Conservation (phyloP, 2,329 filamentous ascomycete genomes). For the Sporothrix pallida region DNA sequence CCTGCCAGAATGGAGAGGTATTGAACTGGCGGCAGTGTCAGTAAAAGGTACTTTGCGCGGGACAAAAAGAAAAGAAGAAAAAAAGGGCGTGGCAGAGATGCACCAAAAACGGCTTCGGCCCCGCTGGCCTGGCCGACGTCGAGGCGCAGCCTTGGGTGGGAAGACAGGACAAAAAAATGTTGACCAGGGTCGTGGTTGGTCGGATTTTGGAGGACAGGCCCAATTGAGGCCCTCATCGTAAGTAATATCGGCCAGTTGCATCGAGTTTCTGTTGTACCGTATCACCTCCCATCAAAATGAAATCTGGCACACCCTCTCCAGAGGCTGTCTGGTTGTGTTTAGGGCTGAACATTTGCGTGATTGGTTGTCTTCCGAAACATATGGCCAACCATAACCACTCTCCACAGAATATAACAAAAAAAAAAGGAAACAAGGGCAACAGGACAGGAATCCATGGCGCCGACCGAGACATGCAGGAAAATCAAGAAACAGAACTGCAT, state of each 20-base stretch:
- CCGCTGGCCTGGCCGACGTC: conserved; percentile 15
- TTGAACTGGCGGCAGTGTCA: background rate
- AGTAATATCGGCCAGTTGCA: background rate
- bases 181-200: conserved; percentile 23
- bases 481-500: conserved; percentile 18
- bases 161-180: background rate
- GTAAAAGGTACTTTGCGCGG: background rate
- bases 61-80: background rate
- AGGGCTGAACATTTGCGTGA: conserved; percentile 29
- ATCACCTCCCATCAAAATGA: conserved; percentile 24
- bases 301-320: conserved; percentile 15
- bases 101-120: conserved; percentile 16
- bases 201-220: conserved; percentile 5
- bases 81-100: conserved; percentile 4
- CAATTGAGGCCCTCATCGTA: background rate
- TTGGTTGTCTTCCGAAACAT: conserved; percentile 28
- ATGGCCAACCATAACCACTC: background rate
- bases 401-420: conserved; percentile 3
- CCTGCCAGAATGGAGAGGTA: background rate
- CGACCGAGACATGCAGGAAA: conserved; percentile 32
- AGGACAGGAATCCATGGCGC: conserved; percentile 3
- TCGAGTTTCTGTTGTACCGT: background rate
- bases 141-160: conserved; percentile 27
- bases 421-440: background rate
- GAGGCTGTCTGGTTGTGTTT: conserved; percentile 10